These are phyloP conservation scores for Eudorina sp. DNA, from an alignment of 139 green algal genomes.

Conservation along the genomic window DNA sequence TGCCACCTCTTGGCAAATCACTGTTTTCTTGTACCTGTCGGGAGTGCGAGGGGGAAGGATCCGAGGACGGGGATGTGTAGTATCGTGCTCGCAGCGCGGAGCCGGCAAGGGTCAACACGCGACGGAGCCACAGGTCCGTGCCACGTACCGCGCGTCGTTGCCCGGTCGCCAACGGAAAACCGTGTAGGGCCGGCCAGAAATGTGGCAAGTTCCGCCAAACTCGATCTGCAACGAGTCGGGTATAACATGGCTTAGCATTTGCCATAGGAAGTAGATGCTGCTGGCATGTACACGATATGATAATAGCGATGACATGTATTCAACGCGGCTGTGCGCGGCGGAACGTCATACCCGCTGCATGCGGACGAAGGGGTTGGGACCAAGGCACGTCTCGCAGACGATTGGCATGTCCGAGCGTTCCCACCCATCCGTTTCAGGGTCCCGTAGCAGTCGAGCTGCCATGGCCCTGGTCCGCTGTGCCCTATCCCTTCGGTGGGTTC, in stretches of 20 bases:
- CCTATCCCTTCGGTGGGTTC: no score
- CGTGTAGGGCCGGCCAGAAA: constrained; percentile 93
- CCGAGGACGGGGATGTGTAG: neutral
- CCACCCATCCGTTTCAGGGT: constrained; percentile 93
- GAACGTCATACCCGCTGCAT: constrained; percentile 90
- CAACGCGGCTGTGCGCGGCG: no score
- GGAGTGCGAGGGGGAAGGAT: no score
- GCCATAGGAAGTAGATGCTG: no score
- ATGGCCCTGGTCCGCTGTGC: no score
- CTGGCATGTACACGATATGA: no score
- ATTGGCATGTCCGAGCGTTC: constrained; percentile 97
- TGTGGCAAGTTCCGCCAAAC: constrained; percentile 91
- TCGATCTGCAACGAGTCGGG: constrained; percentile 85
- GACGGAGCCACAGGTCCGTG: no score
- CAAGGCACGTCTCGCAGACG: constrained; percentile 97
- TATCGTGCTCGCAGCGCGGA: neutral
- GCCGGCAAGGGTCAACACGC: neutral
- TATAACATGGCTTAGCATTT: no score
- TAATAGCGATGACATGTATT: no score
- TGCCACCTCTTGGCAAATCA: constrained; percentile 98
- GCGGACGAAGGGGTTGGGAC: constrained; percentile 97
- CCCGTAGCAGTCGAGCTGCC: constrained; percentile 79
- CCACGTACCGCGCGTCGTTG: constrained; percentile 73
- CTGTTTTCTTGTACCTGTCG: constrained; percentile 96
- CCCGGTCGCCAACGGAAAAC: constrained; percentile 94